Evolutionary conservation across 2,329 filamentous ascomycete genomes (phyloP), one percentile per base, ranked within the genome.

Genomic region (Botrytis squamosa): DNA sequence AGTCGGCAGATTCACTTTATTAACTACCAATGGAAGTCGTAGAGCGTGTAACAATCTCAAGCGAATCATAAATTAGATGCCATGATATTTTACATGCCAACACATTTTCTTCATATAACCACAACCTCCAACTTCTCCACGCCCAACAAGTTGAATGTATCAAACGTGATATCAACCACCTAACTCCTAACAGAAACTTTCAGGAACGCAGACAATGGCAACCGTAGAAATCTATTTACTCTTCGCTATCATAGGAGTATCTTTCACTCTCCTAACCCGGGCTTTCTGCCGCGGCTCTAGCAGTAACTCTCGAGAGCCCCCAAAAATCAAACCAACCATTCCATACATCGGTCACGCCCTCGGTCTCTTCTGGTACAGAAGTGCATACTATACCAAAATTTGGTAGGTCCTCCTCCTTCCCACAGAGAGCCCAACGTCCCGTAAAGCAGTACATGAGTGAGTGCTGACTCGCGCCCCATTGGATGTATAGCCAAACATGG

Each of bases 281-380:
- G 22, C 22, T 40, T 9, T 62, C 16, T 22, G 57, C 25, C 12
- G 42, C 55, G 46, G 55, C 10, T 18, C 14, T 14, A 62, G 52
- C 22, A 20, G 33, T 29, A 25, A 71, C 49, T n/a, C 69, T 29
- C 44, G 16, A 25, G 69, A 71, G 10, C 59, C 57, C 9, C 69
- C 33, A 49, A 9, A 63, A 25, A 33, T 71, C 9, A 9, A 18
- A 52, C 22, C 59, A 42, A 49, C 12, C 33, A 71, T 71, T 36
- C 69, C 69, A 52, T 71, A 71, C 20, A 18, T 71, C 33, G 59
- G 69, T 5, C 69, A 71, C 42, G 69, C 69, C 33, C 40, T 63
- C 20, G 33, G 44, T 22, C 59, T 71, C 14, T 71, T 63, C 20
- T 71, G 33, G 69, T 55, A 64, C 57, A 55, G 69, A 42, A 64